Evolutionary conservation across 2,329 filamentous ascomycete genomes (phyloP), one percentile per base, ranked within the genome.

Genomic region (Fusarium albosuccineum): DNA sequence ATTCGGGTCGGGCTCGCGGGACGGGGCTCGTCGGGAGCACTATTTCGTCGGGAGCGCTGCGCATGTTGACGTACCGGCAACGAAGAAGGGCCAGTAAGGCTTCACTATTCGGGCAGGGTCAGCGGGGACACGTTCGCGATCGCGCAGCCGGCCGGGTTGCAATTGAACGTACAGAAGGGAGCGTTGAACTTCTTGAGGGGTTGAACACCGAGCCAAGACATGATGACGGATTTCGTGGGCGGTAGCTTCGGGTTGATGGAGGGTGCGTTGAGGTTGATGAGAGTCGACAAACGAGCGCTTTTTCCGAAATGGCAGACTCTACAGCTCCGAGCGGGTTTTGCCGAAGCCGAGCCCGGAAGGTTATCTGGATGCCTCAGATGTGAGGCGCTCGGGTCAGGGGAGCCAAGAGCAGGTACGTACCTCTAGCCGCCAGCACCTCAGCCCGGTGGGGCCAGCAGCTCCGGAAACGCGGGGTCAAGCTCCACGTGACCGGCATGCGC

Each of bases 1-100:
- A 74, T 72, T 63, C 52, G 46, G 54, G 48, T 53, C 58, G 62
- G 52, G 55, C 27, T 48, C 56, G 48, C 44, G 42, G 45, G 57
- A 40, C 6, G 33, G 49, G 16, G 26, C 51, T 64, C 62, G 59
- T 61, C 57, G 49, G 40, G 40, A 34, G 48, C 40, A 33, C 41
- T 53, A 33, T 36, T 40, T 68, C 52, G 68, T 64, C 59, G 65
- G 54, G 29, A 44, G 39, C 53, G 50, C 29, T 53, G 62, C 66
- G 59, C 54, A 66, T 62, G 72, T 71, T 66, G 58, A 86, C 92
- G 79, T 96, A 97, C 95, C 94, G 80, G 95, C 95, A 82, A 87
- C 86, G 87, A 94, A 96, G 89, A 98, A 98, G 74, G 95, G 95
- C 81, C 89, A 89, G 90, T 97, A 90, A 75, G 95, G 94, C 87